These are phyloP conservation scores for Monosporascus ibericus DNA, from an alignment of 2,329 filamentous ascomycete genomes.

Conservation along the genomic window DNA sequence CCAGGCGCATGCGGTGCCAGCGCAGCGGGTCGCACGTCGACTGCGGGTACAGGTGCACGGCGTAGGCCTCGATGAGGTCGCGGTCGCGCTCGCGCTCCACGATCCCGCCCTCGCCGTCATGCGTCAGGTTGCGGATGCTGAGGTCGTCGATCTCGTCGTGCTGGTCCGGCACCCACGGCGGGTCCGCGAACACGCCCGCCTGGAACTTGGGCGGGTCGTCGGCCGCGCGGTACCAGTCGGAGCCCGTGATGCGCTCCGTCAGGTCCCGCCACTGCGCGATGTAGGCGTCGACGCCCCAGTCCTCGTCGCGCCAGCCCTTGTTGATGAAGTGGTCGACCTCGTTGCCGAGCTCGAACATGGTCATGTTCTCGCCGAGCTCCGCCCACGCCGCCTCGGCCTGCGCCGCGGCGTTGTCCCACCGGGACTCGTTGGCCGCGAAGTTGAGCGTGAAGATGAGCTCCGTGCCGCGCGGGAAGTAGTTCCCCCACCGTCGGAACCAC, in stretches of 20 bases:
- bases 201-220: slow-evolving; percentile 23
- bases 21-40: slow-evolving; percentile 27
- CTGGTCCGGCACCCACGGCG: slow-evolving; percentile 29
- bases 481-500: slow-evolving; percentile 26
- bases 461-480: slow-evolving; percentile 26
- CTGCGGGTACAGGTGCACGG: slow-evolving; percentile 31
- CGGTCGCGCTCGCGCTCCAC: slow-evolving; percentile 22
- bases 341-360: slow-evolving; percentile 29
- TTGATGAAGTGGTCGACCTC: slow-evolving; percentile 31
- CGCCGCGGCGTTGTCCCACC: slow-evolving; percentile 21
- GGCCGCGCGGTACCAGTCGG: slow-evolving; percentile 24
- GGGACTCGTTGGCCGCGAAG: slow-evolving; percentile 25
- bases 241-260: slow-evolving; percentile 22
- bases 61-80: slow-evolving; percentile 27
- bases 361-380: slow-evolving; percentile 22
- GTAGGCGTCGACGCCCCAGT: slow-evolving; percentile 25
- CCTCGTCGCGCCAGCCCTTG: slow-evolving; percentile 25
- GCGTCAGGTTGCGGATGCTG: slow-evolving; percentile 27
- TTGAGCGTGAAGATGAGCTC: slow-evolving; percentile 28
- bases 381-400: slow-evolving; percentile 23
- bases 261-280: slow-evolving; percentile 26
- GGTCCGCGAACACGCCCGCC: slow-evolving; percentile 28
- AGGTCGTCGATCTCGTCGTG: slow-evolving; percentile 30
- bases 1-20: slow-evolving; percentile 27
- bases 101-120: slow-evolving; percentile 9